phyloP scores from a whole-genome alignment of 495 filamentous ascomycete species.

The Hyphodiscus hymeniophilus region DNA sequence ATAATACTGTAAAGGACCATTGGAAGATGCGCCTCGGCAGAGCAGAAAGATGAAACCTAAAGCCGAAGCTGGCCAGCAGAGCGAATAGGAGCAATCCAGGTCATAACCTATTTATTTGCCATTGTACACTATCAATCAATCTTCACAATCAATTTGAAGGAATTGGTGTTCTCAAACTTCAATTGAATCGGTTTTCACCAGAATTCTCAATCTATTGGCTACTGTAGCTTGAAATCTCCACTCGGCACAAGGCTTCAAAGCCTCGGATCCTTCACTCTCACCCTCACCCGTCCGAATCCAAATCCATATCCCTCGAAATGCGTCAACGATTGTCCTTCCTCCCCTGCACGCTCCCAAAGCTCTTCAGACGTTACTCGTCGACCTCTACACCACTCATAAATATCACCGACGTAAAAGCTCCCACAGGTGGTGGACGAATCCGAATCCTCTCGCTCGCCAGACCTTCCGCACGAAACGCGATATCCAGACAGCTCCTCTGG shows the following conservation, averaged over 20 bases:
- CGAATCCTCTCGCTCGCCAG: slow-evolving; percentile 81
- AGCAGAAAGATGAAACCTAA: no score
- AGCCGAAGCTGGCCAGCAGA: no score
- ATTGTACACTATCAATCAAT: no score
- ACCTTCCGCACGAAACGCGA: slow-evolving; percentile 77
- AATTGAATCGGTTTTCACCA: no score
- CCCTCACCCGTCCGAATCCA: neutral
- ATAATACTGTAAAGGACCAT: no score
- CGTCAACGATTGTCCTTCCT: slow-evolving; percentile 3
- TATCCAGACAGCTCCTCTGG: slow-evolving; percentile 68
- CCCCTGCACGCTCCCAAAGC: slow-evolving; percentile 9
- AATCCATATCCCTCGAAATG: slow-evolving; percentile 6
- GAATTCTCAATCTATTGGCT: no score
- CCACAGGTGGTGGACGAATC: slow-evolving; percentile 68
- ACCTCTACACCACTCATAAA: slow-evolving; percentile 42
- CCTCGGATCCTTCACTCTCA: slow-evolving; percentile 3
- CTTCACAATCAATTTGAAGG: no score
- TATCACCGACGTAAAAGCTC: slow-evolving; percentile 65
- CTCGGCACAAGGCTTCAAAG: neutral
- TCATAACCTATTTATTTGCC: no score
- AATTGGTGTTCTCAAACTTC: no score
- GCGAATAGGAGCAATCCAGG: no score
- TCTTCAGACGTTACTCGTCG: slow-evolving; percentile 15
- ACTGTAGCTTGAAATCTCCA: no score
- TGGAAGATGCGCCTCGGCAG: no score